Evolutionary conservation across 1,284 basidiomycete genomes (phyloP), one percentile per base, ranked within the genome.

Genomic region (Cutaneotrichosporon cutaneum): DNA sequence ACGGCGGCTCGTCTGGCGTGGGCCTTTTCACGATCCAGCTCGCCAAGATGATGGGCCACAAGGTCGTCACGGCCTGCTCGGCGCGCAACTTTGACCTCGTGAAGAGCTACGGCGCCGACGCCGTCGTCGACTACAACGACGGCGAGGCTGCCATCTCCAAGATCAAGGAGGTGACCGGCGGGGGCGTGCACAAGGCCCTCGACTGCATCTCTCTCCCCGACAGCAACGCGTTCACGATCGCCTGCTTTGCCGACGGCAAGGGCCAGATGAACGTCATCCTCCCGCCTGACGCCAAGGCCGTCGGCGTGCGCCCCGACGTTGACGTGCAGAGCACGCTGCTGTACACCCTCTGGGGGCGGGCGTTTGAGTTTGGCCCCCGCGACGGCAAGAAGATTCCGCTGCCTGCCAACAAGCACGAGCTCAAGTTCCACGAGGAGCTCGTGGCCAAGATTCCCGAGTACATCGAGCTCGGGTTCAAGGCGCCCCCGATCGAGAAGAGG

Each of bases 11-110:
- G 11, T 77, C 80, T 7, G 72, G 78, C 13, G 81, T 83, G 44
- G 83, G 83, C 0, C 69, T 81, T 45, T 83, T 77, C 68, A 79
- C 80, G 2, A 67, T 83, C 44, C 82, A 83, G 65, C 73, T 84
- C 53, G 80, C 80, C 44, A 80, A 80, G 65, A 60, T 76, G 9
- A 68, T 80, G 0, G 83, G 82, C 8, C 81, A 81, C 73, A 77
- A 76, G 54, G 81, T 83, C 52, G 72, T 80, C 54, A 73, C 80
- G 1, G 78, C 79, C 16, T 72, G 78, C 45, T 82, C 81, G 8
- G 76, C 79, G 8, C 73, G 73, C 55, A 81, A 82, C 66, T 75
- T 70, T 59, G 78, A 77, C 11, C 72, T 82, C 7, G 68, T 82
- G 61, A 80, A 79, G 67, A 64, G 69, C 10, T 75, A 81, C 61